Conservation (phyloP, 208 protist genomes). For the Crithidia bombi region DNA sequence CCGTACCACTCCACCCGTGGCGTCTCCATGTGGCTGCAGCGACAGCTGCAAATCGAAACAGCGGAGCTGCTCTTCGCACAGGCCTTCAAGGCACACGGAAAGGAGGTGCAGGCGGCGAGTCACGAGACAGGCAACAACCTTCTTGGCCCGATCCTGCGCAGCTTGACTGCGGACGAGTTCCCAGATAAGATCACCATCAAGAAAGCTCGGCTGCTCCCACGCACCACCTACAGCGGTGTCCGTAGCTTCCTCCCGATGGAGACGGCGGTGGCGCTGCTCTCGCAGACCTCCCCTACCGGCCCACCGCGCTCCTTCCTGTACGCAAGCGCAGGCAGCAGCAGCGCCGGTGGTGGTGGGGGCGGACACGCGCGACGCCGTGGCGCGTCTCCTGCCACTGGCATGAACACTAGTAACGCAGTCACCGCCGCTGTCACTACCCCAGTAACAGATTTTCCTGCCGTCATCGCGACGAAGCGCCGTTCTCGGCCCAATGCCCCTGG, state of each 20-base stretch:
- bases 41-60: slow-evolving; percentile 76
- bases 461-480: slow-evolving; percentile 31
- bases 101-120: slow-evolving; percentile 18
- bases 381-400: not conserved
- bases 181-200: slow-evolving; percentile 73
- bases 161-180: slow-evolving; percentile 54
- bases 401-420: not conserved
- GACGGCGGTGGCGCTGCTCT: slow-evolving; percentile 51
- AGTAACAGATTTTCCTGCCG: slow-evolving; percentile 4
- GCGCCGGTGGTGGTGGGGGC: not conserved
- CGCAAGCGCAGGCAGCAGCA: not conserved
- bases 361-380: slow-evolving; percentile 14
- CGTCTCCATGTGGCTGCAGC: slow-evolving; percentile 67
- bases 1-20: slow-evolving; percentile 61
- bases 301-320: slow-evolving; percentile 71
- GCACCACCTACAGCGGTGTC: slow-evolving; percentile 60
- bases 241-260: slow-evolving; percentile 60
- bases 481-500: not conserved
- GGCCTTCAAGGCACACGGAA: slow-evolving; percentile 58
- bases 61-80: slow-evolving; percentile 74
- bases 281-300: slow-evolving; percentile 61
- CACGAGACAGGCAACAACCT: slow-evolving; percentile 25
- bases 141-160: slow-evolving; percentile 37
- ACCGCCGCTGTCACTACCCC: not conserved
- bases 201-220: slow-evolving; percentile 56